Base-by-base conservation (phyloP, 2,329 filamentous ascomycete species). In the Fusarium hostae region DNA sequence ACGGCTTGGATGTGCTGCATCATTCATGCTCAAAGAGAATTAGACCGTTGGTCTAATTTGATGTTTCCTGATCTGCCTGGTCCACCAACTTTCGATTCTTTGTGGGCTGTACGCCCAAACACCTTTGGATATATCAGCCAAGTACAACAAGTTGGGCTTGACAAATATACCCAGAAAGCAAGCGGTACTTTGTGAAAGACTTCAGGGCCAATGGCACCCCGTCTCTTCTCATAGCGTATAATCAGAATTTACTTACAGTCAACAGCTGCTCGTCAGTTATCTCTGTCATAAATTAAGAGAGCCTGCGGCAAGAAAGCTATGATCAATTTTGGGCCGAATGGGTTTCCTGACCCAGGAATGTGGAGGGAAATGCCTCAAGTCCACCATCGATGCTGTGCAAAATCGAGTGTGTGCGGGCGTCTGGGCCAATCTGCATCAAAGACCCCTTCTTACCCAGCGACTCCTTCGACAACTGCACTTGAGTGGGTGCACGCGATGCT, bases 311-410 rank as follows among this genome's bases (percentile, higher is more conserved):
- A 68, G 43, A 30, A 57, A 43, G 39, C 39, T 37, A 22, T 22
- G 26, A 32, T 56, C 50, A 41, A 44, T 37, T n/a, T 68, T 68
- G 34, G 39, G 39, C 41, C 68, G 16, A 70, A 41, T 30, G 43
- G 41, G 51, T 34, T 57, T 35, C 39, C 26, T 43, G 28, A 45
- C 55, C 63, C 50, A 74, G 67, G 69, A 77, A 77, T 77, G 75
- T 66, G 71, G 76, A 78, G 77, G 67, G 78, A 79, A 79, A 79
- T 79, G 75, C 78, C 78, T 79, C 78, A 79, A 72, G 63, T 71
- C 76, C 76, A 75, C 74, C 58, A 64, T 41, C 30, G 44, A 55
- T 57, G 63, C 66, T 62, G 65, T 72, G 50, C 56, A 54, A 51
- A 68, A 68, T 71, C 51, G 48, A 61, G 32, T 50, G 50, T 39